A percentile compares a stretch with the other conserved stretches of the same genome.
phyloP scores from a whole-genome alignment of 805 yeast species.

The Komagataella kurtzmanii region DNA sequence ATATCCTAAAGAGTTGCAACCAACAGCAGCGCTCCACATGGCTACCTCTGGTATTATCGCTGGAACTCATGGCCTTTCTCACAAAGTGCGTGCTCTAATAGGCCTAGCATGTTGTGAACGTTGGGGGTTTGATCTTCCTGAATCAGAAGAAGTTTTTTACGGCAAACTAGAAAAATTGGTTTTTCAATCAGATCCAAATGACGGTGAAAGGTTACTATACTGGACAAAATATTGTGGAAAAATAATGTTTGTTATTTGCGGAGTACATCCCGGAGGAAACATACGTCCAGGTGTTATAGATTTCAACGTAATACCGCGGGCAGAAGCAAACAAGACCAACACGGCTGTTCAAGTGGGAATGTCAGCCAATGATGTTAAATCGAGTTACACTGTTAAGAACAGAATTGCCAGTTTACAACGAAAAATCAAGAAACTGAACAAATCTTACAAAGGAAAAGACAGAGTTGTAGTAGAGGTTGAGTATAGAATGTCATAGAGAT shows the following conservation, averaged over 20 bases:
- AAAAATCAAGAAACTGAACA: constrained; percentile 40
- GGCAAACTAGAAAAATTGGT: constrained; percentile 34
- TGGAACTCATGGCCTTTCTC: constrained; percentile 65
- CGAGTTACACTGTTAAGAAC: constrained; percentile 44
- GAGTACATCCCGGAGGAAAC: constrained; percentile 73
- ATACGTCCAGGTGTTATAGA: constrained; percentile 46
- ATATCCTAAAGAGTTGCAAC: constrained; percentile 64
- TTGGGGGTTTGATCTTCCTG: constrained; percentile 73
- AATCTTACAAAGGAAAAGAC: constrained; percentile 28
- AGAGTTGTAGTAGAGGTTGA: constrained; percentile 40
- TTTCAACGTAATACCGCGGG: constrained; percentile 25
- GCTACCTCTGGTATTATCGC: constrained; percentile 67
- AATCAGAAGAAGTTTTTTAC: constrained; percentile 32
- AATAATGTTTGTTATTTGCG: constrained; percentile 66
- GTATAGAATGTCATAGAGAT: constrained; percentile 9
- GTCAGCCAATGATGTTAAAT: constrained; percentile 39
- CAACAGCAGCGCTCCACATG: constrained; percentile 58
- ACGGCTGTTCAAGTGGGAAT: constrained; percentile 20
- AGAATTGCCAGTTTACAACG: constrained; percentile 48
- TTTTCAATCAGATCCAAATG: constrained; percentile 24
- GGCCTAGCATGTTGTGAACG: constrained; percentile 68
- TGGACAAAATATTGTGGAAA: constrained; percentile 68
- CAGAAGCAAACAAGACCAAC: constrained; percentile 24
- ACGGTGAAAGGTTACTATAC: constrained; percentile 38
- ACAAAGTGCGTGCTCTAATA: constrained; percentile 53